Evolutionary conservation across 257 asterid genomes (phyloP), one percentile per base, ranked within the genome.

Genomic region (Catharanthus roseus): DNA sequence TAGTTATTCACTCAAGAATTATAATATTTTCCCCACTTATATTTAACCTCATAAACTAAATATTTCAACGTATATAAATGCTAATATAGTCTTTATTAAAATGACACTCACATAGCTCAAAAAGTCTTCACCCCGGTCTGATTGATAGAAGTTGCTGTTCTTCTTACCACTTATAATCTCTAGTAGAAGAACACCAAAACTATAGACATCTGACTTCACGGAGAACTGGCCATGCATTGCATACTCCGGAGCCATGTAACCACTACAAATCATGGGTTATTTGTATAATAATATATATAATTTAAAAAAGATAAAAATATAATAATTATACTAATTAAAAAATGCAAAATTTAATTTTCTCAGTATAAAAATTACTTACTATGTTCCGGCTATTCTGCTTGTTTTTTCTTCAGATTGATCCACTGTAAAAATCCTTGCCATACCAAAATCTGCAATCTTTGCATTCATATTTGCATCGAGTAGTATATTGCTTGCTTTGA

Each of bases 391-490:
- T 29, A 79, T 71, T 58, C 61, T 72, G 5, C 12, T 75, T 13
- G 80, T 76, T 21, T 31, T 72, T 38, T 26, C 78, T 71, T 62
- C 61, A 1, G 73, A 68, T 24, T 79, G 78, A 15, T 79, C 80
- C 23, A 38, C 53, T 0, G 34, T 76, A 33, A 76, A 72, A 1
- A 75, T 55, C 36, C 70, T 75, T 0, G 86, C 84, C 78, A 79
- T 54, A 8, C 86, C 84, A 29, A 79, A 82, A 67, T 82, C 78
- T 13, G 82, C 56, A 11, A 79, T 82, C 54, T 82, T 82, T 4
- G 86, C 76, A 12, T 76, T 79, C 82, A 82, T 74, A 31, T 79
- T 65, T 74, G 31, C 66, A 44, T 79, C 84, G 3, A 82, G 68
- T 38, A 82, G 45, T 6, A 79, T 24, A 18, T 82, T 82, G 42